These are phyloP conservation scores for Rhododendron simsii DNA, from an alignment of 148 eudicot genomes.

Conservation along the genomic window DNA sequence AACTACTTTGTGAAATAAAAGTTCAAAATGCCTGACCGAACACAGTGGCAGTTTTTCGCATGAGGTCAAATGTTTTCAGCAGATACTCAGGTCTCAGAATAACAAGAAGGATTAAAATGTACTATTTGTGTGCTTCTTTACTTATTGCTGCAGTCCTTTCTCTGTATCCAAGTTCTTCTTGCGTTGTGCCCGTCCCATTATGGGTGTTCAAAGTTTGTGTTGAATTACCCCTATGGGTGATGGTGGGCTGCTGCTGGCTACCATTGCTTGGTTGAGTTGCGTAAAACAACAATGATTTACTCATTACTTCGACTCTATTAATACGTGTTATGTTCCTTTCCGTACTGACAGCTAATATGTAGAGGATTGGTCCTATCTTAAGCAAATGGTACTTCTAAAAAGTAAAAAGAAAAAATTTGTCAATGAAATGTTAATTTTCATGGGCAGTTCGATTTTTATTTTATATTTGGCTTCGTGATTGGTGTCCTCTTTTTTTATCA, in stretches of 20 bases:
- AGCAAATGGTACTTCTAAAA: background rate
- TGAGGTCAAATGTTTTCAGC: background rate
- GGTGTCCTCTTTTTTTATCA: background rate
- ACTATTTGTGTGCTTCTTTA: background rate
- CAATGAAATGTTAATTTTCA: background rate
- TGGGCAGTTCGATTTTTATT: background rate
- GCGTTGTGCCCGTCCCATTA: background rate
- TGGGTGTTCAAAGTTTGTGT: background rate
- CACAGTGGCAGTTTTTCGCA: background rate
- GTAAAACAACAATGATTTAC: background rate
- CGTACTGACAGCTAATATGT: background rate
- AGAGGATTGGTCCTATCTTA: background rate
- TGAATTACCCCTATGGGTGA: background rate
- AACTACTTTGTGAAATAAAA: no score
- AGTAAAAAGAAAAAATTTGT: background rate
- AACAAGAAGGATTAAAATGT: background rate
- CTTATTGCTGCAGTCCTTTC: background rate
- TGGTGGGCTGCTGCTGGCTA: background rate
- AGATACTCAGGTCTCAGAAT: background rate
- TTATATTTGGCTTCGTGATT: background rate
- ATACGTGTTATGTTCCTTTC: background rate
- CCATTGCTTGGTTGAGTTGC: background rate
- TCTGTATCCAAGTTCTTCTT: background rate
- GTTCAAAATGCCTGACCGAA: no score
- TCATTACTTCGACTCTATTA: background rate